phyloP scores from a whole-genome alignment of 2,329 filamentous ascomycete species.

The Talaromyces sp. region DNA sequence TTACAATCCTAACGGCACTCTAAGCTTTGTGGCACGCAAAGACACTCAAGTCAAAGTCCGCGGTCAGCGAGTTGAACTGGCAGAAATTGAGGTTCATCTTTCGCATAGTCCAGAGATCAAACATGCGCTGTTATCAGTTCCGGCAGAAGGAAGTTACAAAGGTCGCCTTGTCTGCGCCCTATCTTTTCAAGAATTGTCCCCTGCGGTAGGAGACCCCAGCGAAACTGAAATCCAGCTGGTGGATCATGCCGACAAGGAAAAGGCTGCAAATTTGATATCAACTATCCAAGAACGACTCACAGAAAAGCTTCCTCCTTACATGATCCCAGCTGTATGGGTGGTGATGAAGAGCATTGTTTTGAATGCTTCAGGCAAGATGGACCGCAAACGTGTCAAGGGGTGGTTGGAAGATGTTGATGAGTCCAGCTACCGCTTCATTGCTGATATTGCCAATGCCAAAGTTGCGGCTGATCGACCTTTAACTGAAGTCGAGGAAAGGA shows the following conservation, averaged over 20 bases:
- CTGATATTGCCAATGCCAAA: background rate
- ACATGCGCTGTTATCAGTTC: background rate
- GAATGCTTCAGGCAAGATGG: background rate
- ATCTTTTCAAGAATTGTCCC: background rate
- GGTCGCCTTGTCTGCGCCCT: background rate
- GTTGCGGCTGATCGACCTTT: background rate
- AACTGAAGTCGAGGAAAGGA: background rate
- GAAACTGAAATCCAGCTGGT: background rate
- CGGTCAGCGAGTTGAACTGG: constrained; percentile 38
- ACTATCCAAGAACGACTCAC: background rate
- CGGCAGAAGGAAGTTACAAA: background rate
- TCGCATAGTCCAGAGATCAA: constrained; percentile 35
- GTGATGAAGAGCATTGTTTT: background rate
- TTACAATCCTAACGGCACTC: constrained; percentile 34
- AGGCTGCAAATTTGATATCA: background rate
- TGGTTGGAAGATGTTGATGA: background rate
- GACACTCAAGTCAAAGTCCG: constrained; percentile 37
- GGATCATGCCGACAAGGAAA: background rate
- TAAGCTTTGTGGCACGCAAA: constrained; percentile 25
- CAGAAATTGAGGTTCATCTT: constrained; percentile 34
- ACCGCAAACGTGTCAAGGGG: background rate
- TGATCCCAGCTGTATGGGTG: constrained; percentile 3
- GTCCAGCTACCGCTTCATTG: background rate
- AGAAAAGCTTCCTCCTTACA: constrained; percentile 1
- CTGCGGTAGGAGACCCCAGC: background rate